These are phyloP conservation scores for Kodamaea suecica DNA, from an alignment of 1,139 yeast genomes.

Conservation along the genomic window DNA sequence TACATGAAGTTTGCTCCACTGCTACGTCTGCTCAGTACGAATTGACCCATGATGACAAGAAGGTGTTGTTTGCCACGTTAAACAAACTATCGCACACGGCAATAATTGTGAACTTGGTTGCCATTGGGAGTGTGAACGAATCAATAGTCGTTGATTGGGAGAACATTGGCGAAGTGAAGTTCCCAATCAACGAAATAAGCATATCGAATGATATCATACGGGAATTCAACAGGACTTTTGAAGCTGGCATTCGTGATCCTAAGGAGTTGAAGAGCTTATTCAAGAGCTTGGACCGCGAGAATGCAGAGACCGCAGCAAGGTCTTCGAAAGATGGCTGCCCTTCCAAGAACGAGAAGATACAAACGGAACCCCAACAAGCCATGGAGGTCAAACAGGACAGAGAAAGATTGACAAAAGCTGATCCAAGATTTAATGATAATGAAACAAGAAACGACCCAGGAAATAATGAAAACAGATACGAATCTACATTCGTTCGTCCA, in stretches of 20 bases:
- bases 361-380: neutral
- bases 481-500: constrained; percentile 13
- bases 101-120: constrained; percentile 18
- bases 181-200: constrained; percentile 27
- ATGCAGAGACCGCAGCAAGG: no score
- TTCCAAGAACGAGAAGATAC: neutral
- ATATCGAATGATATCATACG: constrained; percentile 24
- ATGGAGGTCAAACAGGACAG: no score
- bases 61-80: constrained; percentile 14
- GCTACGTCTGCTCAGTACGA: constrained; percentile 18
- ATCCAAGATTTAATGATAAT: no score
- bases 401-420: no score
- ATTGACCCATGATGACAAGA: constrained; percentile 9
- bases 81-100: constrained; percentile 13
- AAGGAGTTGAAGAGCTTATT: constrained; percentile 9
- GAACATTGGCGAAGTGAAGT: constrained; percentile 18
- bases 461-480: no score
- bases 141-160: constrained; percentile 26
- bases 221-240: constrained; percentile 19
- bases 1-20: constrained; percentile 10
- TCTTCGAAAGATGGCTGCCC: neutral
- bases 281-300: constrained; percentile 1
- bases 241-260: constrained; percentile 6
- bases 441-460: no score
- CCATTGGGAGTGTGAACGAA: constrained; percentile 17